phyloP scores from a whole-genome alignment of 2,329 filamentous ascomycete species.

The Fusarium nodosum region DNA sequence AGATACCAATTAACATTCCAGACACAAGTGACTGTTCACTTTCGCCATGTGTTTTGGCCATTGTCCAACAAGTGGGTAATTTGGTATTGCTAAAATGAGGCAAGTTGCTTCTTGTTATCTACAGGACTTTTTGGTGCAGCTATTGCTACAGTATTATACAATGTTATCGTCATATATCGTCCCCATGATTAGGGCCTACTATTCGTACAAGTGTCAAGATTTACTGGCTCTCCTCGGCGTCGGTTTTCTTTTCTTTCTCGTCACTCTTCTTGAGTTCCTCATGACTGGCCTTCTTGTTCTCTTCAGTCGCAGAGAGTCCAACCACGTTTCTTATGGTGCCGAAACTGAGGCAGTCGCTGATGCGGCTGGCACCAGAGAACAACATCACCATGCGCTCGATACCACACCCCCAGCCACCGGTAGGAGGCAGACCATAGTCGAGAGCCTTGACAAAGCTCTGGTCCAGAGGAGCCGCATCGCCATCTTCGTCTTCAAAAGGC shows the following conservation, averaged over 20 bases:
- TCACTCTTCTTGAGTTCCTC: constrained; percentile 24
- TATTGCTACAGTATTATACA: constrained; percentile 47
- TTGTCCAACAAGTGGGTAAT: neutral
- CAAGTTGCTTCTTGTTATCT: constrained; percentile 25
- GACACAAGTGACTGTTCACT: neutral
- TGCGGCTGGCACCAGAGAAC: constrained; percentile 81
- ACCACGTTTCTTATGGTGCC: constrained; percentile 82
- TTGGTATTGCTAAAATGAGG: neutral
- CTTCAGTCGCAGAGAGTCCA: constrained; percentile 60
- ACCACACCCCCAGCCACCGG: constrained; percentile 96
- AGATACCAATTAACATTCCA: constrained; percentile 21
- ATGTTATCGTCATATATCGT: constrained; percentile 42
- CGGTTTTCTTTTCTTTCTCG: constrained; percentile 46
- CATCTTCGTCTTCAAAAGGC: constrained; percentile 57
- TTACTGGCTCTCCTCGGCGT: constrained; percentile 15
- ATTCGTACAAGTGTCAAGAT: constrained; percentile 15
- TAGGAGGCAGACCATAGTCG: constrained; percentile 92
- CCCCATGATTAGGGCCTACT: constrained; percentile 11
- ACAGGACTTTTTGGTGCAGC: constrained; percentile 28
- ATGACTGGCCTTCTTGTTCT: constrained; percentile 40
- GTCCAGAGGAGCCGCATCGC: constrained; percentile 68
- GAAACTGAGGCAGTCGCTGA: constrained; percentile 89
- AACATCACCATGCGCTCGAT: constrained; percentile 94
- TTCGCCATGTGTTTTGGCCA: neutral
- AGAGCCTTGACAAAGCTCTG: constrained; percentile 87